These are phyloP conservation scores for Ajuga chamaepitys DNA, from an alignment of 257 asterid species.

Conservation along the genomic window DNA sequence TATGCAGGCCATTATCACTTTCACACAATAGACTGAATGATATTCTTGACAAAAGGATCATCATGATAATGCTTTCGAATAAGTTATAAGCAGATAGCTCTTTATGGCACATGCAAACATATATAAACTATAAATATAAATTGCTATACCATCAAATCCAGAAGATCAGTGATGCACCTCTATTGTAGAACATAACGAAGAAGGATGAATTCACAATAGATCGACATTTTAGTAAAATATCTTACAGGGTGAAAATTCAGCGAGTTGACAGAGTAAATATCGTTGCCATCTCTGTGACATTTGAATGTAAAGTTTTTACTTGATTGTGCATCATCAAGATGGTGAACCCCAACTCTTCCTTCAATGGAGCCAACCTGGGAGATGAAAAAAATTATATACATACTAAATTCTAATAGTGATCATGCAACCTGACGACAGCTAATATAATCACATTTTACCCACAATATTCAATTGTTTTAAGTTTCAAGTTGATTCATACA, in stretches of 20 bases:
- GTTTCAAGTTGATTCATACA: background rate
- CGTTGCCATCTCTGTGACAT: conserved; percentile 92
- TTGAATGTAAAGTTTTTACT: conserved; percentile 91
- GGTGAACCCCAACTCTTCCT: too few species aligned
- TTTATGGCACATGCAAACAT: too few species aligned
- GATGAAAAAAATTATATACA: background rate
- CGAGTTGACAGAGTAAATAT: conserved; percentile 85
- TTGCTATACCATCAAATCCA: too few species aligned
- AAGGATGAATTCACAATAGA: background rate
- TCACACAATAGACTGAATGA: background rate
- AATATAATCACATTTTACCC: background rate
- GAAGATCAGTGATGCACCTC: background rate
- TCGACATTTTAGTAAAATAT: background rate
- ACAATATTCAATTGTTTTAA: background rate
- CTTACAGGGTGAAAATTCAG: conserved; percentile 85
- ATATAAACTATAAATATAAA: too few species aligned
- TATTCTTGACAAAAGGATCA: background rate
- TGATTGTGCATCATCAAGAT: conserved; percentile 72
- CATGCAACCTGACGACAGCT: background rate
- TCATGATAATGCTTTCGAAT: too few species aligned
- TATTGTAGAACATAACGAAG: background rate
- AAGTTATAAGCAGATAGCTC: too few species aligned
- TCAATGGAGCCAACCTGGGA: conserved; percentile 93
- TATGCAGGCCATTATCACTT: background rate
- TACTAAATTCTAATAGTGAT: background rate